Evolutionary conservation across 352 stramenopile genomes (phyloP).

Genomic region (Pythium scleroteichum): DNA sequence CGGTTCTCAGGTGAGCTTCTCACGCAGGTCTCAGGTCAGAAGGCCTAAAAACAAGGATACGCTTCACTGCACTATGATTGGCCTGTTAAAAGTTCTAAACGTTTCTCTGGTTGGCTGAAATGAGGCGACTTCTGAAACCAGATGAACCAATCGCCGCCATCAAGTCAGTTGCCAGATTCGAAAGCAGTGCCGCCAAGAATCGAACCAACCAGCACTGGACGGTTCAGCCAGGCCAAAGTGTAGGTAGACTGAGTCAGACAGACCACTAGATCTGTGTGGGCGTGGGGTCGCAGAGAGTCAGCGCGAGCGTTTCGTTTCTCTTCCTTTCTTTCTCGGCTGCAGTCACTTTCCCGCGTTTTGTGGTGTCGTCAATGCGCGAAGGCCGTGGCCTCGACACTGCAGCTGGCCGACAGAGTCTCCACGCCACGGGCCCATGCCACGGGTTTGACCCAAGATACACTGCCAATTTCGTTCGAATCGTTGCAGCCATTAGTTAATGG

Average conservation of each 20-base stretch:
- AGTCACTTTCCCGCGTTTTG: not conserved
- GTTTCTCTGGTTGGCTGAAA: constrained; percentile 18
- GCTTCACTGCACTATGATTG: constrained; percentile 10
- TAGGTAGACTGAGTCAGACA: not conserved
- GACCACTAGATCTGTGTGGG: constrained; percentile 7
- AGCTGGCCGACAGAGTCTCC: too few species aligned
- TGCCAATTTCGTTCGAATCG: constrained; percentile 6
- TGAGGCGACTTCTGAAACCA: not conserved
- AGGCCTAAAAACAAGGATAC: constrained; percentile 6
- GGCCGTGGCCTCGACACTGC: too few species aligned
- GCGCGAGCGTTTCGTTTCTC: constrained; percentile 16
- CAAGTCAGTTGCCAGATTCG: not conserved
- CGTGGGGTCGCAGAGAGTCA: constrained; percentile 14
- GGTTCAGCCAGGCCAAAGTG: too few species aligned
- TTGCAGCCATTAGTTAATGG: constrained; percentile 12
- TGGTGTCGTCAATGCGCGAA: constrained; percentile 12
- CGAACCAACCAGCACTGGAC: too few species aligned
- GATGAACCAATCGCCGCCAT: constrained; percentile 14
- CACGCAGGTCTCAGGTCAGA: not conserved
- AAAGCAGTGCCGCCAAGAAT: too few species aligned
- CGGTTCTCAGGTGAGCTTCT: not conserved
- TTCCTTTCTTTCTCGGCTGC: constrained; percentile 1
- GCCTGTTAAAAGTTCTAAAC: not conserved
- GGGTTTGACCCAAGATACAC: not conserved
- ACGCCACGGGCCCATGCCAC: too few species aligned